These are phyloP conservation scores for Aureobasidium uvarum DNA, from an alignment of 2,329 filamentous ascomycete genomes.

Conservation along the genomic window DNA sequence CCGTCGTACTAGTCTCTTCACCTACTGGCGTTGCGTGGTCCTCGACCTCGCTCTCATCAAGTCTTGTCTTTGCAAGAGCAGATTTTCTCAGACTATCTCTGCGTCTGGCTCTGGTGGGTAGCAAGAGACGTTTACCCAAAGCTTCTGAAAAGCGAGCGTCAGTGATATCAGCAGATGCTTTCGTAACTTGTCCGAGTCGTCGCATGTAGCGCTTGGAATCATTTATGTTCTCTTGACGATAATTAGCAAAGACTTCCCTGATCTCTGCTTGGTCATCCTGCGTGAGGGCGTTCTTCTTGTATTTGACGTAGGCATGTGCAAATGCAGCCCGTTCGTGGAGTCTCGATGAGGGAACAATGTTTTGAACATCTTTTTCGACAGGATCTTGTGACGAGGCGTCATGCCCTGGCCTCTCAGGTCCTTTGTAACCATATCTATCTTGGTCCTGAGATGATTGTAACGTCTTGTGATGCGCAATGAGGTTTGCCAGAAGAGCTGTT, in stretches of 20 bases:
- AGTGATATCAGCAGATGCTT: neutral
- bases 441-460: neutral
- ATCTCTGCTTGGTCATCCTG: neutral
- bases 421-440: neutral
- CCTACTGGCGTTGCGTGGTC: neutral
- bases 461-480: neutral
- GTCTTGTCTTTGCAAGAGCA: slow-evolving; percentile 6
- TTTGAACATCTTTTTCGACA: neutral
- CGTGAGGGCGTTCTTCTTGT: slow-evolving; percentile 7
- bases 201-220: neutral
- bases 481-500: slow-evolving; percentile 9
- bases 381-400: neutral
- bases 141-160: neutral
- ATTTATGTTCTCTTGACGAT: neutral
- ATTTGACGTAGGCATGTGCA: slow-evolving; percentile 16
- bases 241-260: neutral
- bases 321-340: slow-evolving; percentile 3
- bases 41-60: neutral
- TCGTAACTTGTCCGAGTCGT: neutral
- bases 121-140: neutral
- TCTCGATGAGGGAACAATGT: neutral
- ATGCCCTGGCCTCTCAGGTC: neutral
- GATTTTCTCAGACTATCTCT: neutral
- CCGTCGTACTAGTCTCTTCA: neutral
- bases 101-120: slow-evolving; percentile 3